Conservation (phyloP, 768 basidiomycete species). For the Trametes gibbosa region DNA sequence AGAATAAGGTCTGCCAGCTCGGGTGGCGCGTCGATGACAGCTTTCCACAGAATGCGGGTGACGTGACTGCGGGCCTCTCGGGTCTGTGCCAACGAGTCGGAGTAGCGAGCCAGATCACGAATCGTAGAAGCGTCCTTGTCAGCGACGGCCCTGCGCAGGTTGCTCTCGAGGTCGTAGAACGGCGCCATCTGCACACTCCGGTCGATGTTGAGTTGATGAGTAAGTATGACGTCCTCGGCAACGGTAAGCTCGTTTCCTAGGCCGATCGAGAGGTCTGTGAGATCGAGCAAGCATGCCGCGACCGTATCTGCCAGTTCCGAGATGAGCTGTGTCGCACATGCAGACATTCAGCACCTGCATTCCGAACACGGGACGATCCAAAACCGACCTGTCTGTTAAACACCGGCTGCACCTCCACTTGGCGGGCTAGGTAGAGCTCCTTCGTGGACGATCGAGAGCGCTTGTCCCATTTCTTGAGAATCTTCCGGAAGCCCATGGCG, state of each 20-base stretch:
- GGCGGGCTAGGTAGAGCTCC: constrained; percentile 91
- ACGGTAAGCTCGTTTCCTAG: constrained; percentile 77
- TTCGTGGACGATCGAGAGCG: constrained; percentile 93
- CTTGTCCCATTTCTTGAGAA: constrained; percentile 98
- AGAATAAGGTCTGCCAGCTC: constrained; percentile 76
- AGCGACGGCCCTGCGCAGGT: constrained; percentile 74
- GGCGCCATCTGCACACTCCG: constrained; percentile 61
- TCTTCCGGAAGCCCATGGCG: constrained; percentile 94
- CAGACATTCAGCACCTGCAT: background rate
- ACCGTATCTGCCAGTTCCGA: constrained; percentile 93
- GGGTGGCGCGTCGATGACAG: constrained; percentile 74
- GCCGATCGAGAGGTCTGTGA: constrained; percentile 72
- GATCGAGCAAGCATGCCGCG: constrained; percentile 75
- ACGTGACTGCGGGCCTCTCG: constrained; percentile 63
- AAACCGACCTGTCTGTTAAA: constrained; percentile 84
- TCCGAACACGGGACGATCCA: background rate
- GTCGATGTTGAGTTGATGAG: constrained; percentile 68
- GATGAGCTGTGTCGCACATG: constrained; percentile 62
- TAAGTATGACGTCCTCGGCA: constrained; percentile 67
- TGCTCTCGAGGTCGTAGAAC: constrained; percentile 85
- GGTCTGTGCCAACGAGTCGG: constrained; percentile 62
- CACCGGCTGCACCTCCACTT: constrained; percentile 98
- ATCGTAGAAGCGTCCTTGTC: constrained; percentile 58
- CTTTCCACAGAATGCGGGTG: constrained; percentile 93
- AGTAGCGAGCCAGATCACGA: constrained; percentile 66